Evolutionary conservation across 768 basidiomycete species (phyloP), one percentile per base, ranked within the genome.

Genomic region (Tremella mesenterica): DNA sequence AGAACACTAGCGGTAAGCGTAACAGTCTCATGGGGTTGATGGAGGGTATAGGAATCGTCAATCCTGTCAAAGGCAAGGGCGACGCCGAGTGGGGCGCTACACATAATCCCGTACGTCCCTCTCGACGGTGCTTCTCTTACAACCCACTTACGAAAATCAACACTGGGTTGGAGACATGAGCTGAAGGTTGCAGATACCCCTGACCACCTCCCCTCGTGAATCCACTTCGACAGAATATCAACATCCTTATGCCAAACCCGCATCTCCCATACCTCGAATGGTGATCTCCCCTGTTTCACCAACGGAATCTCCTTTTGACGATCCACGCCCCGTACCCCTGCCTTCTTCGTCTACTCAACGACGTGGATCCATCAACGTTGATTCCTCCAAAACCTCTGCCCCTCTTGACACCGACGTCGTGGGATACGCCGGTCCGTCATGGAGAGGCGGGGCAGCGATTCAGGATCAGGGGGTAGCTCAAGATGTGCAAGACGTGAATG

Each of bases 381-480:
- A 52, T 4, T 48, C 55, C 9, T 46, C 62, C 13, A 41, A 50
- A 3, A 31, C 48, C 16, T 10, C 18, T 41, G 58, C 61, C 18
- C 57, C 57, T 9, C 25, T 58, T 5, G 33, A 33, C 9, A 43
- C 46, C 8, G 34, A 56, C 12, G 55, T 54, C 25, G 55, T 52
- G 48, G 54, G 46, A 8, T 68, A 68, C 30, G 53, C 44, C 13
- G 67, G 67, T 10, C 63, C 67, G 3, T 56, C 54, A 3, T 69
- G 67, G 67, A 14, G 61, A 50, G 67, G 67, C 3, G 67, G 61
- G 16, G 62, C 56, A 16, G 65, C 56, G 13, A 56, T 47, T 21
- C 54, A 50, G 2, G 43, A 29, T 6, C 28, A 38, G 3, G 51
- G 44, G 9, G 36, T 41, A 27, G 26, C 33, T 23, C 38, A 41